Evolutionary conservation across 2,329 filamentous ascomycete species (phyloP).

Genomic region (Macroventuria anomochaeta): DNA sequence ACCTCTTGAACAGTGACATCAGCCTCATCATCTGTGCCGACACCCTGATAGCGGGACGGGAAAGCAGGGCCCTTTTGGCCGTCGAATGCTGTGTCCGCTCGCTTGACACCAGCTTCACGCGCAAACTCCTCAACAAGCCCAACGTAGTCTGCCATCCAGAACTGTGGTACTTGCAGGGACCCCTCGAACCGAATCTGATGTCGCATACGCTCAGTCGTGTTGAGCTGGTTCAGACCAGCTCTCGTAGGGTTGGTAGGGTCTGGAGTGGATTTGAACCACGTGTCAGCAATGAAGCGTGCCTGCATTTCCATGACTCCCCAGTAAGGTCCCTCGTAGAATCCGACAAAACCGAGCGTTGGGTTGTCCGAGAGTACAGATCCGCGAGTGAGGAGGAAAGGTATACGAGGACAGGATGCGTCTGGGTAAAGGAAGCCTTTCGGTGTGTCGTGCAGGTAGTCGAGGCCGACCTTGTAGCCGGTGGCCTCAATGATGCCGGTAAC

Average conservation of each 20-base stretch:
- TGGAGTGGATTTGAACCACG: constrained; percentile 59
- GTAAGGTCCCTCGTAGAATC: constrained; percentile 83
- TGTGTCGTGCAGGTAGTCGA: constrained; percentile 67
- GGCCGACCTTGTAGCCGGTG: constrained; percentile 72
- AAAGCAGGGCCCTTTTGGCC: constrained; percentile 58
- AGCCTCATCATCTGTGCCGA: constrained; percentile 50
- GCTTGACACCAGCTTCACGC: constrained; percentile 61
- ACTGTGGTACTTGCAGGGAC: constrained; percentile 65
- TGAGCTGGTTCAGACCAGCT: constrained; percentile 26
- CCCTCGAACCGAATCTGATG: constrained; percentile 38
- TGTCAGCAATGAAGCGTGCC: constrained; percentile 68
- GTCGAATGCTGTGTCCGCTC: constrained; percentile 48
- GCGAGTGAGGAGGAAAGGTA: constrained; percentile 66
- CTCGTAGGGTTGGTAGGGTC: constrained; percentile 15
- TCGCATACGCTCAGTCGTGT: constrained; percentile 52
- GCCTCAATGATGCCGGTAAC: constrained; percentile 70
- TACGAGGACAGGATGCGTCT: constrained; percentile 61
- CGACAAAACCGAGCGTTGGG: constrained; percentile 75
- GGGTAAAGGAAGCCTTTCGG: constrained; percentile 66
- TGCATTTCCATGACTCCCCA: constrained; percentile 92
- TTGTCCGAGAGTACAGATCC: constrained; percentile 69
- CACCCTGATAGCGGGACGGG: constrained; percentile 41
- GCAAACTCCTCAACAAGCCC: constrained; percentile 77
- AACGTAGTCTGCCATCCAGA: constrained; percentile 82
- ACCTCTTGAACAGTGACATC: constrained; percentile 57